Evolutionary conservation across 768 basidiomycete genomes (phyloP), one percentile per base, ranked within the genome.

Genomic region (Rhodocollybia butyracea): DNA sequence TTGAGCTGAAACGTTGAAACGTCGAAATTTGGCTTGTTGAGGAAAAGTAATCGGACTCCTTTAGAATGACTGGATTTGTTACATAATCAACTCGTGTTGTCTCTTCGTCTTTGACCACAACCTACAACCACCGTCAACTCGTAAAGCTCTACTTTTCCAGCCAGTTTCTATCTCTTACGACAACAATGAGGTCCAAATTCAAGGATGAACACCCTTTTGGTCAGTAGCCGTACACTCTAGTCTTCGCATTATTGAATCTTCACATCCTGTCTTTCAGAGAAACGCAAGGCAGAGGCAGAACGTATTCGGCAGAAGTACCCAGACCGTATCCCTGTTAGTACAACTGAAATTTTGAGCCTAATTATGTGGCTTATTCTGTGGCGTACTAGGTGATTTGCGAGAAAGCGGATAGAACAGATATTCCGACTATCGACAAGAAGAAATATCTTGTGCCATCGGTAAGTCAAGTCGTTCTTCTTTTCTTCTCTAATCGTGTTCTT

Each of bases 361-460:
- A 45, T 22, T 48, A 42, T 3, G 21, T 36, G 32, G 29, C 57
- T 57, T 39, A 45, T 17, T 41, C 32, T 38, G 30, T 39, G 42
- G 50, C 58, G 59, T 63, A 56, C 38, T 62, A 98, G 95, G 96
- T 99, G 55, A 99, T 99, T 74, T 99, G 97, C 75, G 97, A 99
- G 83, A 98, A 97, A 77, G 95, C 94, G 47, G 95, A 98, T 78
- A 84, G 90, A 66, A 95, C 94, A 54, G 97, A 99, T 76, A 98
- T 99, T 70, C 92, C 95, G 0, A 95, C 94, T 27, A 98, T 99
- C 69, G 97, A 99, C 82, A 99, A 99, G 91, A 98, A 99, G 94
- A 99, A 99, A 80, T 99, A 99, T 64, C 81, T 99, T 51, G 97
- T 99, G 10, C 97, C 97, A 41, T 95, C 94, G 54, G 96, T 96